Evolutionary conservation across 768 basidiomycete species (phyloP), one percentile per base, ranked within the genome.

Genomic region (Amylocystis lapponica): DNA sequence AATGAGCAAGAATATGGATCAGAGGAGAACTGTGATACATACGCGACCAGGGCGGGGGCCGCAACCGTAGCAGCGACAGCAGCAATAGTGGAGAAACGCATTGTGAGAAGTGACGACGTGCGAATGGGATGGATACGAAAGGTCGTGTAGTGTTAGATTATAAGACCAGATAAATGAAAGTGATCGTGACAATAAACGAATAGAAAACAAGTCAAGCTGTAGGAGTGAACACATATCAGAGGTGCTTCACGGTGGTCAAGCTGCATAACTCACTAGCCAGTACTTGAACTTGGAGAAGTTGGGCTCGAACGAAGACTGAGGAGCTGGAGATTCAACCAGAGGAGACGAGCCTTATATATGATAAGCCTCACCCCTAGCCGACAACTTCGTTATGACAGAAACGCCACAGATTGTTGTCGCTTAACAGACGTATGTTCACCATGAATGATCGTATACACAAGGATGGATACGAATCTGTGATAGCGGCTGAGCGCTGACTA

Each of bases 231-330:
- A 22, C 11, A 8, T n/a, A 39, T 8, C 27, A 5, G 20, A 5
- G 21, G 16, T n/a, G 16, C 10, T 7, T 9, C 20, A 11, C 10
- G 9, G 36, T 9, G 9, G 5, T 21, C 9, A 5, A 37, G 5
- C 8, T 8, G 20, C n/a, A n/a, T n/a, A n/a, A 39, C 37, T 39
- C 22, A 39, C 37, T 39, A 39, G 16, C 37, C 37, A 16, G 37
- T 26, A 39, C 37, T n/a, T 39, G 37, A 23, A 39, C 37, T 39
- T 39, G n/a, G 37, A 23, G 37, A 39, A 39, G 37, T 26, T 39
- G 7, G 21, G 37, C 37, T 26, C 21, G 23, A 13, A 23, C 37
- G 27, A 26, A 26, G 27, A 39, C 37, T 39, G 37, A 39, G 23
- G 37, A n/a, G n/a, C n/a, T n/a, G n/a, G n/a, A n/a, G n/a, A n/a